phyloP scores from a whole-genome alignment of 78 protist genomes.

The Polysphondylium violaceum region DNA sequence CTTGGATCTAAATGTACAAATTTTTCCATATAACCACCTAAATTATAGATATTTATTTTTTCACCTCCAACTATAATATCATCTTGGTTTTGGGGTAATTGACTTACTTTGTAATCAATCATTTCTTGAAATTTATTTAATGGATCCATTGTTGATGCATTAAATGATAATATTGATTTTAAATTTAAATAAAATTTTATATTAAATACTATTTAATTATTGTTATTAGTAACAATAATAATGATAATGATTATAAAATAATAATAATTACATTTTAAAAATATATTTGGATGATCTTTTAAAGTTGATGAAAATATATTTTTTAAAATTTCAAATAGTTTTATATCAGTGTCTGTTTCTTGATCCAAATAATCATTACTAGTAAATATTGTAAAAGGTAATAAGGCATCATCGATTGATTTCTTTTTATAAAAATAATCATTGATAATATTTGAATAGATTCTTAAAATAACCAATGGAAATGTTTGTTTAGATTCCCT shows the following conservation, averaged over 20 bases:
- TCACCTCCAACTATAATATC: background rate
- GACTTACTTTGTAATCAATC: background rate
- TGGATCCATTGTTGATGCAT: constrained; percentile 58
- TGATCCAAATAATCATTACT: too few relatives aligned
- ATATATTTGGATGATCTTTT: background rate
- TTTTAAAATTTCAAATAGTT: background rate
- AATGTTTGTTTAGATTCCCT: constrained; percentile 15
- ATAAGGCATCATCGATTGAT: constrained; percentile 9
- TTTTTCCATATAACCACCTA: background rate
- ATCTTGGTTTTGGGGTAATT: background rate
- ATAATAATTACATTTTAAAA: constrained; percentile 15
- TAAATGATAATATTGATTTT: constrained; percentile 59
- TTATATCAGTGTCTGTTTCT: background rate
- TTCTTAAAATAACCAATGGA: constrained; percentile 60
- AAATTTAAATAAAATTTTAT: background rate
- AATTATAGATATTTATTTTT: background rate
- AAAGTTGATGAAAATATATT: constrained; percentile 10
- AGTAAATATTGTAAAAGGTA: constrained; percentile 47
- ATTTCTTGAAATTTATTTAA: background rate
- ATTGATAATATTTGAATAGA: constrained; percentile 8
- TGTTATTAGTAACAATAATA: background rate
- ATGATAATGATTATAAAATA: constrained; percentile 15
- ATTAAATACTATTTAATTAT: background rate
- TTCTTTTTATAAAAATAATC: background rate
- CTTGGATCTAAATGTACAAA: background rate